phyloP scores from a whole-genome alignment of 176 grass and related monocot genomes.

The Paspalum vaginatum region DNA sequence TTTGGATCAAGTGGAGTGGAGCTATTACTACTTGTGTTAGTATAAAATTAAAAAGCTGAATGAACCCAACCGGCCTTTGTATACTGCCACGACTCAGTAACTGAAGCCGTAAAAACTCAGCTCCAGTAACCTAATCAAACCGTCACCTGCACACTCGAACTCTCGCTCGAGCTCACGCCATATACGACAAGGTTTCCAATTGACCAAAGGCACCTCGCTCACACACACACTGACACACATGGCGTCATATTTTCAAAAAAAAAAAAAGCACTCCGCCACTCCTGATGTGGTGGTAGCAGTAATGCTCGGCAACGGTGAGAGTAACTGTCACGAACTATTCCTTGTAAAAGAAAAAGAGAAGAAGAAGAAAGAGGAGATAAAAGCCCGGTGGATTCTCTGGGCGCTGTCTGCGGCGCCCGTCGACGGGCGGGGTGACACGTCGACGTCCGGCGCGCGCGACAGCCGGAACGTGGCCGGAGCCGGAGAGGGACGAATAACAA shows the following conservation, averaged over 20 bases:
- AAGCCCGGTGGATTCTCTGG: constrained; percentile 31
- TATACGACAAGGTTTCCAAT: not conserved
- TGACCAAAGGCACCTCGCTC: not conserved
- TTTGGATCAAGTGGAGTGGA: no score
- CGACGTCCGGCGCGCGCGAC: constrained; percentile 26
- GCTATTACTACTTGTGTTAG: no score
- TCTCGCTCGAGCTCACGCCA: no score
- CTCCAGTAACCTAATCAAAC: no score
- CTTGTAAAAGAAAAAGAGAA: not conserved
- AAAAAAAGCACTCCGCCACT: not conserved
- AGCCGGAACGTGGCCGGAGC: constrained; percentile 18
- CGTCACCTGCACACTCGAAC: no score
- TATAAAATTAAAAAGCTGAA: no score
- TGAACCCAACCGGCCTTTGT: no score
- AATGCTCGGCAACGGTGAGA: not conserved
- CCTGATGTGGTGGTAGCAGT: not conserved
- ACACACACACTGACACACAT: not conserved
- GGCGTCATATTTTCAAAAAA: not conserved
- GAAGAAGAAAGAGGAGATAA: not conserved
- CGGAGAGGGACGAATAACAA: constrained; percentile 22
- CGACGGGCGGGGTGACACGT: constrained; percentile 29
- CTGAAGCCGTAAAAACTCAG: no score
- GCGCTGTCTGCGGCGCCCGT: constrained; percentile 16
- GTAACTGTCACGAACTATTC: constrained; percentile 8
- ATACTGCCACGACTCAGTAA: no score